Percentiles rank a stretch among this genome's conserved stretches.
phyloP scores from a whole-genome alignment of 106 monocot genomes.

The Acorus calamus region DNA sequence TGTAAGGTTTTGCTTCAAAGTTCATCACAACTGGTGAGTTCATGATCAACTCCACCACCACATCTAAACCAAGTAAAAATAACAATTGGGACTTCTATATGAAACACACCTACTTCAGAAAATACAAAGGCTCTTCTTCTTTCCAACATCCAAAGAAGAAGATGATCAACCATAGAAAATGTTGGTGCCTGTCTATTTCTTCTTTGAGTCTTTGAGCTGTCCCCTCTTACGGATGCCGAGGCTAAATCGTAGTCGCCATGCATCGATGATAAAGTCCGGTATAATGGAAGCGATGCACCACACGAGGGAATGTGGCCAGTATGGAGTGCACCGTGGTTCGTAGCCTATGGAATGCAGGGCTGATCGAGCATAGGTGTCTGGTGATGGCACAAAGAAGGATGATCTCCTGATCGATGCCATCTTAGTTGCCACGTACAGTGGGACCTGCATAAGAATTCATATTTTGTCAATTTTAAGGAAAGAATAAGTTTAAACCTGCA shows the following conservation, averaged over 20 bases:
- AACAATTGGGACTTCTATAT: too few relatives aligned
- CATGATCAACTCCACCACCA: too few relatives aligned
- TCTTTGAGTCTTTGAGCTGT: conserved; percentile 52
- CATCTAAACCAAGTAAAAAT: too few relatives aligned
- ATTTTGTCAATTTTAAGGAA: background rate
- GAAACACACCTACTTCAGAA: too few relatives aligned
- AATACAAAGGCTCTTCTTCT: too few relatives aligned
- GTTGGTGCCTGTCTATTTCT: conserved; percentile 18
- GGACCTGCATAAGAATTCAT: conserved; percentile 38
- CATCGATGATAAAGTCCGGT: conserved; percentile 53
- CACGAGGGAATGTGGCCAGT: conserved; percentile 81
- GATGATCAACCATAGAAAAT: too few relatives aligned
- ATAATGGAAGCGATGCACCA: conserved; percentile 62
- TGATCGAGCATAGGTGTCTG: conserved; percentile 56
- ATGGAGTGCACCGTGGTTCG: conserved; percentile 78
- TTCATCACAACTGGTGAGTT: too few relatives aligned
- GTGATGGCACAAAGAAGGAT: conserved; percentile 70
- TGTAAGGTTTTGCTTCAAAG: too few relatives aligned
- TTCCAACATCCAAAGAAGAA: too few relatives aligned
- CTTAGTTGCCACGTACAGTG: conserved; percentile 88
- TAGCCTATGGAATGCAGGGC: conserved; percentile 64
- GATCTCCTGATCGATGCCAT: conserved; percentile 84
- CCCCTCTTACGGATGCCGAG: conserved; percentile 66
- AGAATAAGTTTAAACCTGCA: too few relatives aligned
- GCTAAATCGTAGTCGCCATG: conserved; percentile 61